These are phyloP conservation scores for Bidens hawaiensis DNA, from an alignment of 140 eudicot species.

Conservation along the genomic window DNA sequence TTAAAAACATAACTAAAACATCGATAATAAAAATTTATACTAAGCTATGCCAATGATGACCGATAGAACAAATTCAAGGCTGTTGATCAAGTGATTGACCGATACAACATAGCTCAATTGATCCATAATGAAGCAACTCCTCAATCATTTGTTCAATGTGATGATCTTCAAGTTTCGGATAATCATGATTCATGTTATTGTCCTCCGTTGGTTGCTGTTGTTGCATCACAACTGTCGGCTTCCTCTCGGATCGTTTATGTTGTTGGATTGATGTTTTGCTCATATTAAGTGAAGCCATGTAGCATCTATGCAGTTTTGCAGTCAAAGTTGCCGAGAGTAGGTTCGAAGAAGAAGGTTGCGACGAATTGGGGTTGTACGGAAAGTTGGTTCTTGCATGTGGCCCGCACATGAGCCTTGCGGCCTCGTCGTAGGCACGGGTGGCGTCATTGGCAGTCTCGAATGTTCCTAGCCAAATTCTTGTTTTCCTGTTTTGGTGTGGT, in stretches of 20 bases:
- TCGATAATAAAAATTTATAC: too few relatives aligned
- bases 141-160: conserved; percentile 87
- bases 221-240: conserved; percentile 25
- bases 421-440: conserved; percentile 87
- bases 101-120: conserved; percentile 58
- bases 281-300: conserved; percentile 73
- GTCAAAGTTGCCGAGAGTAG: conserved; percentile 71
- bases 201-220: conserved; percentile 25
- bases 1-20: too few relatives aligned
- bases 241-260: conserved; percentile 21
- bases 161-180: conserved; percentile 60
- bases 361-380: conserved; percentile 54
- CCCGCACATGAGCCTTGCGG: conserved; percentile 88
- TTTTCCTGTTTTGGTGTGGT: conserved; percentile 43
- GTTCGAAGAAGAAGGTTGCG: conserved; percentile 48
- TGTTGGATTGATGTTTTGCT: conserved; percentile 39
- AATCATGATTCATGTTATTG: neutral
- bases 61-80: neutral
- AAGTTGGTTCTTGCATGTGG: conserved; percentile 73
- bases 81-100: conserved; percentile 18
- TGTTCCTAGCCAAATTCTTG: conserved; percentile 89
- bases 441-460: conserved; percentile 92
- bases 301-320: conserved; percentile 71
- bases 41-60: too few relatives aligned
- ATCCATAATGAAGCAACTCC: conserved; percentile 76